A percentile compares a stretch with the other conserved stretches of the same genome.
phyloP scores from a whole-genome alignment of 108 stramenopile species.

The Ochromonas danica region DNA sequence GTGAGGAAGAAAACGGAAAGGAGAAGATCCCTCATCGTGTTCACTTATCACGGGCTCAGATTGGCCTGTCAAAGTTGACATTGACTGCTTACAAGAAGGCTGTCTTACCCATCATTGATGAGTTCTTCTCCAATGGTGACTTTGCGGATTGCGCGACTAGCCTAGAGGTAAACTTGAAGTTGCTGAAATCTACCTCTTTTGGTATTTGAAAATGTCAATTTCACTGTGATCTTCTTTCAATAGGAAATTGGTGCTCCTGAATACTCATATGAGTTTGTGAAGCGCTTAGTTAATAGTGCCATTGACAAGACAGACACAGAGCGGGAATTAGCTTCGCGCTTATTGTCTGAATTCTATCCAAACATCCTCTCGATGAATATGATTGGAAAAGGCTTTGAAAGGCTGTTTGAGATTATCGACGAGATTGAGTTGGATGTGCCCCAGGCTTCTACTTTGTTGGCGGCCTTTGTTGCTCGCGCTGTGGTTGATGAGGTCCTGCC shows the following conservation, averaged over 20 bases:
- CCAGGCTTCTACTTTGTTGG: constrained; percentile 72
- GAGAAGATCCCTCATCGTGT: constrained; percentile 41
- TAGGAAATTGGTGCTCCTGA: constrained; percentile 70
- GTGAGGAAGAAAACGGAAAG: constrained; percentile 60
- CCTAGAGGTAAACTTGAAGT: constrained; percentile 30
- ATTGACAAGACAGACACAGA: constrained; percentile 76
- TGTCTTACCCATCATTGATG: constrained; percentile 58
- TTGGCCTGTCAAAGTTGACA: not conserved
- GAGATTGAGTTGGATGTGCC: constrained; percentile 82
- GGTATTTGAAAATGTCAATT: not conserved
- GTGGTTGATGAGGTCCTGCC: constrained; percentile 91
- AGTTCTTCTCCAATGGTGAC: constrained; percentile 74
- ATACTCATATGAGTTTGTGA: constrained; percentile 73
- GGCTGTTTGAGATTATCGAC: constrained; percentile 74
- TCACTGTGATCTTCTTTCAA: not conserved
- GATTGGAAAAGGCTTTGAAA: constrained; percentile 78
- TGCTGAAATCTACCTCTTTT: not conserved
- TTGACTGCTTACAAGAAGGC: constrained; percentile 25
- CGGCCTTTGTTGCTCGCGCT: constrained; percentile 81
- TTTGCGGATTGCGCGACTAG: constrained; percentile 70
- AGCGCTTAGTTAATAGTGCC: constrained; percentile 69
- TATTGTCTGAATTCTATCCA: constrained; percentile 78
- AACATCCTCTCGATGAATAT: constrained; percentile 66
- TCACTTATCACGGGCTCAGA: constrained; percentile 64
- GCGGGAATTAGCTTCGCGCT: constrained; percentile 73